Evolutionary conservation across 2,329 filamentous ascomycete genomes (phyloP).

Genomic region (Cordyceps tenuipes): DNA sequence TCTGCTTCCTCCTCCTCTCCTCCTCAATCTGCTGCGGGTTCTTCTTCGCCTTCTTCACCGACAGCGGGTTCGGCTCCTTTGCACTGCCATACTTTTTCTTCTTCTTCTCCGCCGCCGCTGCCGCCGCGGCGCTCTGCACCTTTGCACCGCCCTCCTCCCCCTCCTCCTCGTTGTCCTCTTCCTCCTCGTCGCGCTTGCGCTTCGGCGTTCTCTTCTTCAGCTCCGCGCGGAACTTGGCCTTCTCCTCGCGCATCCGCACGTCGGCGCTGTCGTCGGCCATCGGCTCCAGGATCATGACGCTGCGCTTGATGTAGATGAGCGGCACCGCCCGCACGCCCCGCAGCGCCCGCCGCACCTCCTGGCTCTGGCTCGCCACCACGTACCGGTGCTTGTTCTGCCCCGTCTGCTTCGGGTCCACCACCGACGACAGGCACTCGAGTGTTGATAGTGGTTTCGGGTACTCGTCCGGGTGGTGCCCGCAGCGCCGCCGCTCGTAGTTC

Average conservation of each 20-base stretch:
- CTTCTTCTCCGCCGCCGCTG: slow-evolving; percentile 39
- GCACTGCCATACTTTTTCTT: slow-evolving; percentile 52
- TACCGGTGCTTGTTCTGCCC: slow-evolving; percentile 71
- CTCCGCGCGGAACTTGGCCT: slow-evolving; percentile 63
- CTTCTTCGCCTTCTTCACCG: slow-evolving; percentile 62
- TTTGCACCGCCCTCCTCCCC: slow-evolving; percentile 21
- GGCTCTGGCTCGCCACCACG: slow-evolving; percentile 66
- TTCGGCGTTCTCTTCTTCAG: slow-evolving; percentile 44
- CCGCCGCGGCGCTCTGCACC: slow-evolving; percentile 14
- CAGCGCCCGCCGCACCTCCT: slow-evolving; percentile 53
- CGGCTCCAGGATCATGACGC: slow-evolving; percentile 63
- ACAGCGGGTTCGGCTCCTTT: slow-evolving; percentile 64
- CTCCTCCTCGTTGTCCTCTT: slow-evolving; percentile 37
- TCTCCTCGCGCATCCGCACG: slow-evolving; percentile 60
- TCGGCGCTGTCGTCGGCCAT: slow-evolving; percentile 62
- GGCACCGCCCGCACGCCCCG: slow-evolving; percentile 64
- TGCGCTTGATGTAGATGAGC: slow-evolving; percentile 68
- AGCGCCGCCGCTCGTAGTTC: slow-evolving; percentile 64
- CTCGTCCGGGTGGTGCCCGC: slow-evolving; percentile 66
- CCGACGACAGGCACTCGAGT: slow-evolving; percentile 60
- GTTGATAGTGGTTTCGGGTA: slow-evolving; percentile 63
- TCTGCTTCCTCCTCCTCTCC: slow-evolving; percentile 17
- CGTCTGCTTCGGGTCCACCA: slow-evolving; percentile 69
- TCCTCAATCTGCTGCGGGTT: slow-evolving; percentile 17
- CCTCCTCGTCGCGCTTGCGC: slow-evolving; percentile 32